A percentile compares a stretch with the other conserved stretches of the same genome.
Evolutionary conservation across 208 protist species (phyloP).

Genomic region (Crithidia acanthocephali): DNA sequence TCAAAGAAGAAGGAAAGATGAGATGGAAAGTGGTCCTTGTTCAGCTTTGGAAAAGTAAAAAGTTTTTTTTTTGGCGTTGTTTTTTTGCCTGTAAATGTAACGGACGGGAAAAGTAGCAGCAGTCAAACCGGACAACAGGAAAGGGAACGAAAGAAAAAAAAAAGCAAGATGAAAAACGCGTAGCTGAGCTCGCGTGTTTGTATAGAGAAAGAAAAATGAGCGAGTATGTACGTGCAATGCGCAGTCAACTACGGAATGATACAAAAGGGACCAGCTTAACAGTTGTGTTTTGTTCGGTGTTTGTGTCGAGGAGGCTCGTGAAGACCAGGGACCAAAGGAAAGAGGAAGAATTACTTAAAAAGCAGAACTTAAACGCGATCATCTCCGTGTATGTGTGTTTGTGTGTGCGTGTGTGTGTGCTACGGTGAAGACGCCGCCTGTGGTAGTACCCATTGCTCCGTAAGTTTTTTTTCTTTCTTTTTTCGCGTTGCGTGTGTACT

Average conservation of each 20-base stretch:
- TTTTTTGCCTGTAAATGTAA: neutral
- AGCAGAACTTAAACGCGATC: too few relatives aligned
- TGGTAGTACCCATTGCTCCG: too few relatives aligned
- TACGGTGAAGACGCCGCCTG: neutral
- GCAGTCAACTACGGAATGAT: too few relatives aligned
- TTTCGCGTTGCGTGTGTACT: constrained; percentile 12
- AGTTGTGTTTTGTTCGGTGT: too few relatives aligned
- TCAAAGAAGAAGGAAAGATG: too few relatives aligned
- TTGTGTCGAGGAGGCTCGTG: neutral
- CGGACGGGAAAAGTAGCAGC: neutral
- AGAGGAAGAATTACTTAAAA: too few relatives aligned
- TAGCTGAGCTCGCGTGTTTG: neutral
- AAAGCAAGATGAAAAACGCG: neutral
- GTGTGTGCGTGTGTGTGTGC: constrained; percentile 25
- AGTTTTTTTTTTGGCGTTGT: neutral
- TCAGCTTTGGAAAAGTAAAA: too few relatives aligned
- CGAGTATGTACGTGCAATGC: too few relatives aligned
- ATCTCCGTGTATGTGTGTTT: constrained; percentile 17
- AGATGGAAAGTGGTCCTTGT: too few relatives aligned
- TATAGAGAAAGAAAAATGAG: neutral
- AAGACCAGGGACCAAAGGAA: neutral
- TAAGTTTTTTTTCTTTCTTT: constrained; percentile 10
- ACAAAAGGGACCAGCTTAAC: too few relatives aligned
- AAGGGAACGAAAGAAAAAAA: neutral
- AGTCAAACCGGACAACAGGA: neutral